These are phyloP conservation scores for Primulina huaijiensis DNA, from an alignment of 257 asterid genomes.

Conservation along the genomic window DNA sequence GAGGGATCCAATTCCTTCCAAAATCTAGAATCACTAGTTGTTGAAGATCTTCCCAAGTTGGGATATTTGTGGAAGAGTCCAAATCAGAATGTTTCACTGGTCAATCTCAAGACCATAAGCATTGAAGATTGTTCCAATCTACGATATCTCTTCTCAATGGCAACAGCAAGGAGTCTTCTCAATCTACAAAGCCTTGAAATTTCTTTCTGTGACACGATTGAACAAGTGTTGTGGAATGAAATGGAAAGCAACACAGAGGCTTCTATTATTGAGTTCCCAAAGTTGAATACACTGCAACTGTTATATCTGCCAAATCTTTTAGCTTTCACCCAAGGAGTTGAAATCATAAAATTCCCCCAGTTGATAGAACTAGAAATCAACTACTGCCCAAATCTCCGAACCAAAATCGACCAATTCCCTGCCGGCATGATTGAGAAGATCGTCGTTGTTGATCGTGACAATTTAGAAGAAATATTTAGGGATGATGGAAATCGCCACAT, in stretches of 20 bases:
- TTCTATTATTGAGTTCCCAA: neutral
- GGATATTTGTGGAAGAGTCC: neutral
- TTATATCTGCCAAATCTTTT: no score
- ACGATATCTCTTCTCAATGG: neutral
- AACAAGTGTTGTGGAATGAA: neutral
- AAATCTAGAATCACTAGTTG: neutral
- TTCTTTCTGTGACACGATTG: rapidly evolving
- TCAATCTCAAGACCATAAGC: neutral
- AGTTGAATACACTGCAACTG: no score
- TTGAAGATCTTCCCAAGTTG: neutral
- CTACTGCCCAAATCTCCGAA: no score
- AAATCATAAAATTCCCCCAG: no score
- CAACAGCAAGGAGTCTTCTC: neutral
- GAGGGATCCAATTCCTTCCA: neutral
- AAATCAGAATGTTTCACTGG: neutral
- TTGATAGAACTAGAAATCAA: no score
- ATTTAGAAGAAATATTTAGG: no score
- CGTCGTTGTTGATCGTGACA: no score
- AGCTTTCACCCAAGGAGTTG: no score
- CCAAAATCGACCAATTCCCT: no score
- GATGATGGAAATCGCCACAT: no score
- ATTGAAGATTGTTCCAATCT: neutral
- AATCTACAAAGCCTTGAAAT: neutral
- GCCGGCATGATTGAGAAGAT: no score
- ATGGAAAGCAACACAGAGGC: neutral